phyloP scores from a whole-genome alignment of 2,329 filamentous ascomycete species.

The Epichloe gansuensis region DNA sequence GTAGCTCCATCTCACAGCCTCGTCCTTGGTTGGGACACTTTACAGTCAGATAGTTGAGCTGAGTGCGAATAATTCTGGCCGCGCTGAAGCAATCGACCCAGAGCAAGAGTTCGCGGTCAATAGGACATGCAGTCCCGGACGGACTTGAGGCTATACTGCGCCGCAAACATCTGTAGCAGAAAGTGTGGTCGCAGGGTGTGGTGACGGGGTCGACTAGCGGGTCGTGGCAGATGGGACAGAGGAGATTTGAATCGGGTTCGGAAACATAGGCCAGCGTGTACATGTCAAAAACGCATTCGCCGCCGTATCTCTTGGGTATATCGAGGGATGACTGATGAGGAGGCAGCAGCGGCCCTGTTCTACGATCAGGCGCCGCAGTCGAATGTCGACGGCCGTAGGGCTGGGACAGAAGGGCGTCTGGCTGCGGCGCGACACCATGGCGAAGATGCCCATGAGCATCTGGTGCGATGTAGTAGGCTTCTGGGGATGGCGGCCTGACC shows the following conservation, averaged over 20 bases:
- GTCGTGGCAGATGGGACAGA: slow-evolving; percentile 46
- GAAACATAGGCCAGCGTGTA: slow-evolving; percentile 31
- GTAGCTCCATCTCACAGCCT: slow-evolving; percentile 38
- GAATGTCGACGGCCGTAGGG: slow-evolving; percentile 10
- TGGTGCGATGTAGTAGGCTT: slow-evolving; percentile 20
- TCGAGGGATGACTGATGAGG: slow-evolving; percentile 28
- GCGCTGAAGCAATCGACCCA: slow-evolving; percentile 30
- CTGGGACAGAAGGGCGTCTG: slow-evolving; percentile 3
- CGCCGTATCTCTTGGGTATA: slow-evolving; percentile 26
- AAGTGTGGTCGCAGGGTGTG: slow-evolving; percentile 52
- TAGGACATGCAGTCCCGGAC: slow-evolving; percentile 37
- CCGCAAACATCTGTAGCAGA: slow-evolving; percentile 46
- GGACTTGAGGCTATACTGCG: slow-evolving; percentile 28
- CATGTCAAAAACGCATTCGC: slow-evolving; percentile 30
- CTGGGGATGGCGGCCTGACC: slow-evolving; percentile 26
- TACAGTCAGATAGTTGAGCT: slow-evolving; percentile 47
- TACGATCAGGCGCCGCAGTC: slow-evolving; percentile 15
- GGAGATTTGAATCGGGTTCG: slow-evolving; percentile 33
- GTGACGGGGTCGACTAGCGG: slow-evolving; percentile 49
- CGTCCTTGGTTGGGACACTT: slow-evolving; percentile 41
- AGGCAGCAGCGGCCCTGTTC: slow-evolving; percentile 22
- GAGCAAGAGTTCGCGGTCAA: slow-evolving; percentile 38
- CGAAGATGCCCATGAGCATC: slow-evolving; percentile 14
- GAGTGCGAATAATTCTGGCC: slow-evolving; percentile 40
- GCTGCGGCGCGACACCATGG: slow-evolving; percentile 9